Evolutionary conservation across 805 yeast genomes (phyloP).

Genomic region (Ascoidea tarda): DNA sequence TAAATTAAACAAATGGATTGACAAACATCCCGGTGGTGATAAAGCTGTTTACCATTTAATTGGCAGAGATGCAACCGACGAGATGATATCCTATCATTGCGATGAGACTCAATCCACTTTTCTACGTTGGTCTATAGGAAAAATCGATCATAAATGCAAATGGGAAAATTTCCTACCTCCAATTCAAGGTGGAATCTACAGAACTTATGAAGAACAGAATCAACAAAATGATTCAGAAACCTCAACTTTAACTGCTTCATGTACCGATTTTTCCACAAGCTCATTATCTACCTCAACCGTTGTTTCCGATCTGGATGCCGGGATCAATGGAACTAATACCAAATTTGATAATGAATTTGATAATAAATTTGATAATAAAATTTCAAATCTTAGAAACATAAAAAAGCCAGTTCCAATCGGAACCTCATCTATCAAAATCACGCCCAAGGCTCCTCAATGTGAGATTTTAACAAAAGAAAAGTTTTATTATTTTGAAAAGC

Average conservation of each 20-base stretch:
- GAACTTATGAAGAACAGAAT: constrained; percentile 18
- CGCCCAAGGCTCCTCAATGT: constrained; percentile 39
- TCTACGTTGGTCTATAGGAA: constrained; percentile 50
- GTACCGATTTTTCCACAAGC: neutral
- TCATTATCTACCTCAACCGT: neutral
- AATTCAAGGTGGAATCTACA: constrained; percentile 62
- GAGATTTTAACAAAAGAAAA: constrained; percentile 25
- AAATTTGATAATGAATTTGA: neutral
- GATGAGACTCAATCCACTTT: constrained; percentile 40
- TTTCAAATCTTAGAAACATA: neutral
- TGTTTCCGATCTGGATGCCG: neutral
- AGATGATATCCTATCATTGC: constrained; percentile 73
- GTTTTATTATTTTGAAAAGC: constrained; percentile 13
- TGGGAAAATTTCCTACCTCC: constrained; percentile 82
- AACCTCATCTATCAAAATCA: constrained; percentile 24
- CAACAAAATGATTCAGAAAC: neutral
- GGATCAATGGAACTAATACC: neutral
- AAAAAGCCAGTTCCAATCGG: constrained; percentile 19
- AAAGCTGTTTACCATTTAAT: constrained; percentile 73
- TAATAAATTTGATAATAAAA: no score
- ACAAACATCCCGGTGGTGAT: constrained; percentile 79
- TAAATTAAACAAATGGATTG: constrained; percentile 57
- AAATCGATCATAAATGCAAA: constrained; percentile 27
- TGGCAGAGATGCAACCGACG: constrained; percentile 85
- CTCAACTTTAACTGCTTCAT: neutral